Conservation (phyloP, 2,329 filamentous ascomycete genomes). For the Penicillium sp. region DNA sequence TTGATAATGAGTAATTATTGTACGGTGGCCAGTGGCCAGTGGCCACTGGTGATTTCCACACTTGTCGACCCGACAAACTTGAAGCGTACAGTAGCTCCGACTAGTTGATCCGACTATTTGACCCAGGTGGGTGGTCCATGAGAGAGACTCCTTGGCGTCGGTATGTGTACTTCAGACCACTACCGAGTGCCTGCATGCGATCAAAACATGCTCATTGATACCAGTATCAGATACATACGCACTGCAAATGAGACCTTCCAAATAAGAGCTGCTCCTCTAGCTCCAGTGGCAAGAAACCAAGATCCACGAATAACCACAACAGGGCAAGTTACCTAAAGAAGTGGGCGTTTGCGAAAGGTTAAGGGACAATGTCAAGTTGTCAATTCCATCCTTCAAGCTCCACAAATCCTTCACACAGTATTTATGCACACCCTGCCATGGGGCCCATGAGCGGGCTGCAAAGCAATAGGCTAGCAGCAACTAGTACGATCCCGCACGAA, state of each 20-base stretch:
- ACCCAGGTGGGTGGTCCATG: slow-evolving; percentile 1
- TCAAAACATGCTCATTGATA: not conserved
- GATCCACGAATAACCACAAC: slow-evolving; percentile 1
- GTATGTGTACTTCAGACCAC: no score
- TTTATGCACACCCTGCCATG: not conserved
- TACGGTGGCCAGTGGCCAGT: no score
- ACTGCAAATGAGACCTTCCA: not conserved
- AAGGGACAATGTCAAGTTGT: not conserved
- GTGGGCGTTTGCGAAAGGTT: not conserved
- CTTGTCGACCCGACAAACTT: not conserved
- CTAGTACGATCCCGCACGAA: slow-evolving; percentile 16
- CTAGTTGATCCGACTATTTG: not conserved
- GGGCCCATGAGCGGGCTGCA: not conserved
- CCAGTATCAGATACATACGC: not conserved
- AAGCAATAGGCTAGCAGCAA: slow-evolving; percentile 4
- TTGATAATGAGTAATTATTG: no score
- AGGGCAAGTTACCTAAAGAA: slow-evolving; percentile 9
- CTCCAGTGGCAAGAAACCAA: not conserved
- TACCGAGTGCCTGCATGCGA: not conserved
- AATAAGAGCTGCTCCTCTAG: not conserved
- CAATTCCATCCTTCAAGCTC: slow-evolving; percentile 6
- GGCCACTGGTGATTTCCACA: not conserved
- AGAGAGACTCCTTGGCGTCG: not conserved
- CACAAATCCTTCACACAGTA: slow-evolving; percentile 11
- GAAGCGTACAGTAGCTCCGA: not conserved